A percentile compares a stretch with the other conserved stretches of the same genome.
Evolutionary conservation across 1,284 basidiomycete species (phyloP).

Genomic region (Golubevia pallescens): DNA sequence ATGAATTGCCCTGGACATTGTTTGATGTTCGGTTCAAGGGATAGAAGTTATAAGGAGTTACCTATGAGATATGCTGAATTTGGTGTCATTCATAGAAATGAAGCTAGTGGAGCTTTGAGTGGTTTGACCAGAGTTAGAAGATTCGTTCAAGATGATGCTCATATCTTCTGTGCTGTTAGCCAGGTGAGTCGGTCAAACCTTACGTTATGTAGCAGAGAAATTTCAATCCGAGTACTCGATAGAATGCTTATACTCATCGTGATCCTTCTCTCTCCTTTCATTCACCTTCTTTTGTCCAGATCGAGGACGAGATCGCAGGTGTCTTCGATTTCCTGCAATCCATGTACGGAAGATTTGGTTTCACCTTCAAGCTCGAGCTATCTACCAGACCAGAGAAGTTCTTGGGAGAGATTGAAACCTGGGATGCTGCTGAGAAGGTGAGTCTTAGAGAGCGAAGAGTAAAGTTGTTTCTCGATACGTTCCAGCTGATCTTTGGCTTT

Average conservation of each 20-base stretch:
- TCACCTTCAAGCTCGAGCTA: constrained; percentile 92
- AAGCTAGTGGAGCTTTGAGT: constrained; percentile 91
- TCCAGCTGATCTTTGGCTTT: too few species aligned
- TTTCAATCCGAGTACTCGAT: too few species aligned
- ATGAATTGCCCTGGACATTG: constrained; percentile 99
- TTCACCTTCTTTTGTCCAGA: too few species aligned
- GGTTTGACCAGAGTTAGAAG: constrained; percentile 91
- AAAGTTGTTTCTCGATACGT: too few species aligned
- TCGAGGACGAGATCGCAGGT: constrained; percentile 83
- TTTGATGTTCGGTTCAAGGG: constrained; percentile 91
- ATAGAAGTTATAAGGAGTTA: constrained; percentile 92
- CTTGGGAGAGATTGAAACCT: constrained; percentile 86
- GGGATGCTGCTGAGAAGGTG: constrained; percentile 84
- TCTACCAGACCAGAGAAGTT: constrained; percentile 96
- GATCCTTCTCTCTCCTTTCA: neutral
- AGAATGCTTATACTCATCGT: too few species aligned
- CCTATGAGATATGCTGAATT: constrained; percentile 98
- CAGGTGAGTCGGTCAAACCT: constrained; percentile 69
- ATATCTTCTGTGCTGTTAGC: constrained; percentile 94
- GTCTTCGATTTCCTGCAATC: constrained; percentile 90
- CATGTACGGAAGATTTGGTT: constrained; percentile 94
- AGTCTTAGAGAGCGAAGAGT: constrained; percentile 2
- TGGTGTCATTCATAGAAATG: constrained; percentile 95
- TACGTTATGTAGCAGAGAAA: too few species aligned
- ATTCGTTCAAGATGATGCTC: constrained; percentile 97